Base-by-base conservation (phyloP, 805 yeast species). In the Starmera caribaea region DNA sequence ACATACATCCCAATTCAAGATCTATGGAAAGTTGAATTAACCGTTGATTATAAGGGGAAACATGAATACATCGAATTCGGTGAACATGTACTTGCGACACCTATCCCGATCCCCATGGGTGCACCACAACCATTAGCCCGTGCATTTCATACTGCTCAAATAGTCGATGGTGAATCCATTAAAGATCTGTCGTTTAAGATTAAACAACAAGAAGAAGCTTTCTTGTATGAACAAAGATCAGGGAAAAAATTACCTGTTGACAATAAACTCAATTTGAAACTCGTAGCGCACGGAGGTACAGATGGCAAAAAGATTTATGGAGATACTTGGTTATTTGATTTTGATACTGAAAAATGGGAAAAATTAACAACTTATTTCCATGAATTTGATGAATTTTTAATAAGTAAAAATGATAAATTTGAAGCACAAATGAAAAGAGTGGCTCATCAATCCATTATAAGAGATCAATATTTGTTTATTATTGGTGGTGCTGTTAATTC, bases 251-350 rank as follows among this genome's bases (percentile, higher is more conserved):
- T n/a, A n/a, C n/a, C n/a, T n/a, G n/a, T n/a, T n/a, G n/a, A n/a
- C n/a, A 21, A 21, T 5, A 21, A 21, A 24, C 16, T 47, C 8
- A 36, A 45, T 21, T 38, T 42, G 29, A 46, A 51, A 8, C 37
- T 65, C 7, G 47, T 62, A 1, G 43, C 61, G 1, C 69, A 66
- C 41, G 71, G 71, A 17, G 71, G 71, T 4, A 62, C 68, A 1
- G 45, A 58, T 35, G 51, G 55, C 24, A 35, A 39, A 9, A 52
- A 59, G 14, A 63, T 72, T 10, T 49, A 58, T 21, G 72, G 74
- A 24, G 79, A 73, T 52, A 47, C 65, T 47, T 74, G 79, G 79
- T 61, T 65, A 58, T 73, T 69, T 44, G 68, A 70, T 44, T 46
- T 73, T 21, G 63, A 61, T 26, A 46, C 58, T 1, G 74, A 68